Base-by-base conservation (phyloP, 2,329 filamentous ascomycete species). In the Grosmannia serpens region DNA sequence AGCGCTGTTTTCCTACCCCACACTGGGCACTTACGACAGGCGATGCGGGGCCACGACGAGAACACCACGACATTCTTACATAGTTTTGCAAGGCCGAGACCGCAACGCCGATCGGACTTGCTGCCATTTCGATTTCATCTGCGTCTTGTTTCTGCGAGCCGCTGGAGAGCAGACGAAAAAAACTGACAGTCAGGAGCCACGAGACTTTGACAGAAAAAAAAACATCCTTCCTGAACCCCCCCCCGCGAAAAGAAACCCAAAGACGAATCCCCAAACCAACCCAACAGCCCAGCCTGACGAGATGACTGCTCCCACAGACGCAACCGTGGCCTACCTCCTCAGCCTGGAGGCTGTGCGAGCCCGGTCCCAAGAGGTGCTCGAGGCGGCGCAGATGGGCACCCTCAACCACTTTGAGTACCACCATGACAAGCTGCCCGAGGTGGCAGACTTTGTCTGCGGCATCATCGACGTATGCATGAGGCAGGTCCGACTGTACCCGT, bases 361-460 rank as follows among this genome's bases (percentile, higher is more conserved):
- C 27, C 49, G 55, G 2, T 49, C 58, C 1, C 38, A 31, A 6
- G 38, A 41, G 17, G 58, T 60, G 31, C 52, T 57, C 29, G 2
- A 27, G 22, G 58, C 55, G 7, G 58, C 58, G 11, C 24, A 58
- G 46, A n/a, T 38, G 1, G 58, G 58, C 51, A 8, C 38, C 3
- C 58, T 60, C 20, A 29, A 55, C 58, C 50, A 60, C 58, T 60
- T 60, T 55, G 58, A 60, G 46, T 60, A 57, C 50, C 38, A 60
- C 46, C 50, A 51, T 3, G 24, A 26, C 17, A 33, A 38, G 29
- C 51, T 60, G 29, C 11, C 51, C 13, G 52, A 24, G 7, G 58
- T 60, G 47, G 58, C 54, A 29, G 51, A 52, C 44, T 57, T 57
- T 51, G 58, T 60, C 22, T 35, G n/a, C 3, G 33, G 22, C 26